Evolutionary conservation across 495 filamentous ascomycete species (phyloP).

Genomic region (Bathelium albidoporum): DNA sequence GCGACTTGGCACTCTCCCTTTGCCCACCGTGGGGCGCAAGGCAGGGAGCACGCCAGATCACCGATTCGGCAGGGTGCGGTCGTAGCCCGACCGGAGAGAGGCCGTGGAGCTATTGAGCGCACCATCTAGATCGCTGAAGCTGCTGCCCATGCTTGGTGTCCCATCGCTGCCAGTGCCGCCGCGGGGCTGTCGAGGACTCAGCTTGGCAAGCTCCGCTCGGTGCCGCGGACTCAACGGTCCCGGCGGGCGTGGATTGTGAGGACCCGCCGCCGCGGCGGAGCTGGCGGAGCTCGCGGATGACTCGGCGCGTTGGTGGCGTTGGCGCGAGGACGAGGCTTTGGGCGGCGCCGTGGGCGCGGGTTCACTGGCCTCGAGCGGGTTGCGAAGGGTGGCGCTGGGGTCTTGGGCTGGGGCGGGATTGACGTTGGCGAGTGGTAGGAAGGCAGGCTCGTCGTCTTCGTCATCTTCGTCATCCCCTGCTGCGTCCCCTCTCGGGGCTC

Average conservation of each 20-base stretch:
- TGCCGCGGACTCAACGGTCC: constrained; percentile 44
- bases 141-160: constrained; percentile 93
- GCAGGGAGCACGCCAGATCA: neutral
- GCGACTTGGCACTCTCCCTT: neutral
- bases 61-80: constrained; percentile 1
- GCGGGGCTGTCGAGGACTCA: constrained; percentile 43
- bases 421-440: constrained; percentile 51
- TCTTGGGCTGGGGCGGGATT: constrained; percentile 35
- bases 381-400: constrained; percentile 51
- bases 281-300: neutral
- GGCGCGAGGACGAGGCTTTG: neutral
- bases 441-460: constrained; percentile 50
- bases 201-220: constrained; percentile 44
- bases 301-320: neutral
- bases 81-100: constrained; percentile 4
- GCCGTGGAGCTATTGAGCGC: constrained; percentile 23
- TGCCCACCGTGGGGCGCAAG: neutral
- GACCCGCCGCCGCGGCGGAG: constrained; percentile 17
- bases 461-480: constrained; percentile 38
- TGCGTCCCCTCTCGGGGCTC: constrained; percentile 12
- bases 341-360: constrained; percentile 9
- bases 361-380: constrained; percentile 25
- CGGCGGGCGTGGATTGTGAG: constrained; percentile 14
- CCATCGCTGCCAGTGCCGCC: constrained; percentile 75
- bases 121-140: constrained; percentile 96